Base-by-base conservation (phyloP, 495 filamentous ascomycete genomes). In the Aspergillus egyptiacus region DNA sequence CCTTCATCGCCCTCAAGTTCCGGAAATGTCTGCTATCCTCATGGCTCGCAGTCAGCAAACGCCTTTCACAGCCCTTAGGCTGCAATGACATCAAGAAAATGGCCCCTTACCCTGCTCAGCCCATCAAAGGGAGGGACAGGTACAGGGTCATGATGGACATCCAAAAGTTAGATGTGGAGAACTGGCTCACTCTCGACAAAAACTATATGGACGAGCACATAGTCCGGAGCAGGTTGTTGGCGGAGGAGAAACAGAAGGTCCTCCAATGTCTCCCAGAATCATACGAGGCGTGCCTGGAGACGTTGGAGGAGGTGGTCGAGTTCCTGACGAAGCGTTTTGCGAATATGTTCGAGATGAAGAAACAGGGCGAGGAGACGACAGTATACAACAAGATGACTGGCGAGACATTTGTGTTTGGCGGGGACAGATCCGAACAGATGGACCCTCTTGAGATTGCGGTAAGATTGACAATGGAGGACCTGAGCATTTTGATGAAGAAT, bases 391-490 rank as follows among this genome's bases (percentile, higher is more conserved):
- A 63, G 38, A 65, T 75, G 50, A 79, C 76, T 0, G 60, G 66
- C 8, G 77, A 82, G 44, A 69, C 56, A 24, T 78, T 74, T 43
- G 30, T 57, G 1, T 57, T 77, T 31, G 57, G 64, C 1, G 59
- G 61, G 10, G 37, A 56, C n/a, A 56, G 57, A 27, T 25, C 57
- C 17, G 53, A 57, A 10, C 57, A 65, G 17, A 55, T 64, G 15
- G 70, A 76, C 43, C 75, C 77, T 22, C 62, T 82, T 25, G 78
- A 82, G 56, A 64, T 75, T 13, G 77, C 76, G n/a, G 78, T 78
- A 6, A 62, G 73, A 47, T 60, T 81, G 22, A 71, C 73, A 14
- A 78, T 77, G 75, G 77, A 81, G 57, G 78, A 81, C 51, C 64
- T 82, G 37, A 81, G 73, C 49, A 64, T 82, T 37, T 35, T 82